Evolutionary conservation across 2,329 filamentous ascomycete species (phyloP), one percentile per base, ranked within the genome.

Genomic region (Rosellinia necatrix): DNA sequence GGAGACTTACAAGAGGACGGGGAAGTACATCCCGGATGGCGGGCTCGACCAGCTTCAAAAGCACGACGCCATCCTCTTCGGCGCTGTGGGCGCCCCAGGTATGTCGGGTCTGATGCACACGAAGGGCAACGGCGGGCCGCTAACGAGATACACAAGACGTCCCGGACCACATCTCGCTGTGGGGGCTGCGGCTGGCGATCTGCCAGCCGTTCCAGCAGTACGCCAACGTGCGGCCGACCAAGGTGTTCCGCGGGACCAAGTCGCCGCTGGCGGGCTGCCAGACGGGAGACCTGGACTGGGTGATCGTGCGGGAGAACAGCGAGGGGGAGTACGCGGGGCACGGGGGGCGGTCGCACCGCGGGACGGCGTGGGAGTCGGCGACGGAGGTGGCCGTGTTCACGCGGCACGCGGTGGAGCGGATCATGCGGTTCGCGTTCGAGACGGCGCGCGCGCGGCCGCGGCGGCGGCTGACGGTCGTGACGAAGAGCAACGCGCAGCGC

Each of bases 311-410:
- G 21, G 86, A 88, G 71, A 88, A 87, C 70, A 84, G 81, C 22
- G 85, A 88, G 61, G 85, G 85, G 49, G 85, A 88, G 64, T 87
- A 88, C 59, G 82, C 84, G 1, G 84, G 85, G 0, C 83, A 88
- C 55, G 85, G 85, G 1, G 85, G 85, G 0, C 78, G 83, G 0
- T 84, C 83, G 0, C 85, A 87, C 71, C 74, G 2, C 81, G 83
- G 7, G 74, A 78, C 51, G 75, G 80, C 0, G 6, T 86, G 84
- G 82, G 84, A 87, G 66, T 76, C 74, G 0, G 81, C 83, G 1
- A 87, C 84, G 1, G 85, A 88, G 67, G 82, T 85, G 9, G 76
- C 83, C 0, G 80, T 88, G 42, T 88, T 88, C 76, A 84, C 84
- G 0, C 80, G 84, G 1, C 77, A 84, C 47, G 81, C 77, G 4